Conservation (phyloP, 108 stramenopile species). For the Licmophora abbreviata region DNA sequence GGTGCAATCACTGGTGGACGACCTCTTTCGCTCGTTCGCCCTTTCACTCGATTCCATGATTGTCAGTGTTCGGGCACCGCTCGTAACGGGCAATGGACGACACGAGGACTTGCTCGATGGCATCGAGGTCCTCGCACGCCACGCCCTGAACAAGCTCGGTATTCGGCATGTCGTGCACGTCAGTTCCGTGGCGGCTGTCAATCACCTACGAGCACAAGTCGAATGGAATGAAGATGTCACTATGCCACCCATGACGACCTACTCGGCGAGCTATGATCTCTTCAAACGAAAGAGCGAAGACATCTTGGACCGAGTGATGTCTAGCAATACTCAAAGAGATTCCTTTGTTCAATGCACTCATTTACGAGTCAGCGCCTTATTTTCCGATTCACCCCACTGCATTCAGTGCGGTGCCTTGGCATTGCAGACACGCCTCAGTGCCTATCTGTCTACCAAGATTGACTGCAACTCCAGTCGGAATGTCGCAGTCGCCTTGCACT, state of each 20-base stretch:
- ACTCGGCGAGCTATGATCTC: constrained; percentile 17
- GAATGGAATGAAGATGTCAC: constrained; percentile 8
- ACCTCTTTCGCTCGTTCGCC: too few relatives aligned
- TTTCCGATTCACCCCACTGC: constrained; percentile 15
- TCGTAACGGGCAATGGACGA: background rate
- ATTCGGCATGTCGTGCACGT: constrained; percentile 12
- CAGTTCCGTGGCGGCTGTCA: constrained; percentile 17
- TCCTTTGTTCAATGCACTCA: background rate
- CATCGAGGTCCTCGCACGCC: background rate
- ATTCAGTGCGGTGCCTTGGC: constrained; percentile 20
- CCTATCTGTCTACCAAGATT: constrained; percentile 10
- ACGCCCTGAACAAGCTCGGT: background rate
- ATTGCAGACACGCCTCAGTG: constrained; percentile 17
- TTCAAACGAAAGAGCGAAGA: constrained; percentile 22
- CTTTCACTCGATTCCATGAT: background rate
- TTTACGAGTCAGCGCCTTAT: constrained; percentile 22
- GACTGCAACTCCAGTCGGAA: constrained; percentile 24
- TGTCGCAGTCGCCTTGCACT: constrained; percentile 9
- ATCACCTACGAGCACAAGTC: constrained; percentile 12
- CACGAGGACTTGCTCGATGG: constrained; percentile 1
- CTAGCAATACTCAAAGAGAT: background rate
- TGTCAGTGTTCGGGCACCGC: background rate
- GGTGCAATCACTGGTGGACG: too few relatives aligned
- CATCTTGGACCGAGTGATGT: background rate
- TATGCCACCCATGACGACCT: background rate